Evolutionary conservation across 2,329 filamentous ascomycete genomes (phyloP).

Genomic region (Cyphellophora attinorum): DNA sequence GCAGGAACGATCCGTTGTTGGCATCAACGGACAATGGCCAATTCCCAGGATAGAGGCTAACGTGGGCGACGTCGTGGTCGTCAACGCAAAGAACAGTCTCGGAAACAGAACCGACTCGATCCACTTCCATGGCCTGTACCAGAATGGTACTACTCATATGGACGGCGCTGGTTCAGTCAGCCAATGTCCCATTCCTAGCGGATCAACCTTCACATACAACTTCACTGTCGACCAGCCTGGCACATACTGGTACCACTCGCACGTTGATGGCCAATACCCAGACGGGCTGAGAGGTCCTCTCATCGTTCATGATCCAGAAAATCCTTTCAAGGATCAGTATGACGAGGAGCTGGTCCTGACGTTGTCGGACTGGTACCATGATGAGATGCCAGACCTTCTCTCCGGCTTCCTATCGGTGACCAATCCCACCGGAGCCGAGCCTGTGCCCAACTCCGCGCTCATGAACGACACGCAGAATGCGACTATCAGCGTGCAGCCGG

Average conservation of each 20-base stretch:
- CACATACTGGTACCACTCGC: conserved; percentile 73
- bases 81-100: conserved; percentile 29
- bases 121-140: conserved; percentile 61
- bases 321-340: conserved; percentile 48
- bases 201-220: conserved; percentile 58
- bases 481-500: conserved; percentile 50
- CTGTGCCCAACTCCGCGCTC: conserved; percentile 58
- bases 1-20: conserved; percentile 57
- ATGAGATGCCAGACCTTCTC: conserved; percentile 42
- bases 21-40: conserved; percentile 70
- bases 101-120: conserved; percentile 29
- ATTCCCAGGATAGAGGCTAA: conserved; percentile 46
- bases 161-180: conserved; percentile 59
- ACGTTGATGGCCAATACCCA: conserved; percentile 58
- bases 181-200: conserved; percentile 58
- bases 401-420: conserved; percentile 36
- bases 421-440: conserved; percentile 47
- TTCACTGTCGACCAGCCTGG: conserved; percentile 61
- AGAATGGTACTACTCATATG: conserved; percentile 59
- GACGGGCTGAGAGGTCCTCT: conserved; percentile 58
- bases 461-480: conserved; percentile 62
- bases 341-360: conserved; percentile 57
- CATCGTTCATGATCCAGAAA: conserved; percentile 53
- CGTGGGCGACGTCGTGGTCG: conserved; percentile 26
- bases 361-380: conserved; percentile 64